Evolutionary conservation across 495 filamentous ascomycete species (phyloP).

Genomic region (Evansstolkia leycettana): DNA sequence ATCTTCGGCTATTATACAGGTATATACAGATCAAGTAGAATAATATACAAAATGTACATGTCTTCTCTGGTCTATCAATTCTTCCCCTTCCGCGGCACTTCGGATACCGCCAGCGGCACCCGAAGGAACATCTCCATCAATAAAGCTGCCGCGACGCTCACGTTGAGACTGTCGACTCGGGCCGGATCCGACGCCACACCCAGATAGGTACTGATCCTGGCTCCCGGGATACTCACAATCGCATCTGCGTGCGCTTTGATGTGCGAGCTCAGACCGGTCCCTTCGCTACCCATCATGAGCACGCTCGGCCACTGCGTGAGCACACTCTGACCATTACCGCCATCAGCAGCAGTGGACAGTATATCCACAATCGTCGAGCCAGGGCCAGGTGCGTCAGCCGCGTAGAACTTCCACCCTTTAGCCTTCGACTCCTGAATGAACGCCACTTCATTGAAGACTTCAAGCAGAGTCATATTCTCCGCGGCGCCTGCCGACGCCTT

Average conservation of each 20-base stretch:
- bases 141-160: constrained; percentile 71
- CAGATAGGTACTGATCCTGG: constrained; percentile 17
- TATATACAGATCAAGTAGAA: too few species aligned
- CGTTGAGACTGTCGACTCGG: constrained; percentile 68
- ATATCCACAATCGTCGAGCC: constrained; percentile 17
- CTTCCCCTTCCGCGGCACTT: constrained; percentile 8
- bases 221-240: constrained; percentile 41
- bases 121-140: constrained; percentile 54
- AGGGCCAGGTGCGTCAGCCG: constrained; percentile 48
- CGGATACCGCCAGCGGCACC: constrained; percentile 23
- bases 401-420: constrained; percentile 76
- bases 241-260: constrained; percentile 52
- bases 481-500: constrained; percentile 82
- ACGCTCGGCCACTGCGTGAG: constrained; percentile 52
- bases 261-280: constrained; percentile 51
- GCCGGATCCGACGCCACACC: constrained; percentile 28
- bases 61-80: too few species aligned
- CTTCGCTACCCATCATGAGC: constrained; percentile 75
- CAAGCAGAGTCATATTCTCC: constrained; percentile 62
- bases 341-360: constrained; percentile 1
- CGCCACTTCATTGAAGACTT: constrained; percentile 45
- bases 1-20: too few species aligned
- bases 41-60: too few species aligned
- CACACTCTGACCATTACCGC: constrained; percentile 17
- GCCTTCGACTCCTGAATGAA: constrained; percentile 57